Evolutionary conservation across 495 filamentous ascomycete species (phyloP).

Genomic region (Xylaria scruposa): DNA sequence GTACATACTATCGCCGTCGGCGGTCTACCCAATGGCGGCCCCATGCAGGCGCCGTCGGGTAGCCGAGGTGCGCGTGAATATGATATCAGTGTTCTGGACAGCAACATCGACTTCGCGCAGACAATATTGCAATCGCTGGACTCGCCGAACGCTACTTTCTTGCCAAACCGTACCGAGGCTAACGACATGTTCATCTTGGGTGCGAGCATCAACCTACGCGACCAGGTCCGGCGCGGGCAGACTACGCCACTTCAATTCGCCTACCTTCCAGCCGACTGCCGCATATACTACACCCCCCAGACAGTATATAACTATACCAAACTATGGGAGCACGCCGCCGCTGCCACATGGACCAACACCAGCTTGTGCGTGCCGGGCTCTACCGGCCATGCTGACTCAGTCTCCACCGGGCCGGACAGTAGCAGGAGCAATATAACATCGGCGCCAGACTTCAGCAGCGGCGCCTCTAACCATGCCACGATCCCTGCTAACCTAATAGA

Average conservation of each 20-base stretch:
- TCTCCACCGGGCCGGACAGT: not conserved
- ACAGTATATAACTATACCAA: not conserved
- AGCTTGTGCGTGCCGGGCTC: not conserved
- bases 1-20: not conserved
- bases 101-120: not conserved
- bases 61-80: not conserved
- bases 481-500: not conserved
- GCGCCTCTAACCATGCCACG: not conserved
- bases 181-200: not conserved
- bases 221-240: not conserved
- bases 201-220: not conserved
- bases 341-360: not conserved
- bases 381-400: not conserved
- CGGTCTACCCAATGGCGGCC: not conserved
- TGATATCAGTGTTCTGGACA: not conserved
- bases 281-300: not conserved
- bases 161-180: not conserved
- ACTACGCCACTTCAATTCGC: not conserved
- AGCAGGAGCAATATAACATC: not conserved
- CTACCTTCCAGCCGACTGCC: not conserved
- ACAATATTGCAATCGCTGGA: not conserved
- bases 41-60: not conserved
- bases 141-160: not conserved
- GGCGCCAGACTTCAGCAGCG: not conserved
- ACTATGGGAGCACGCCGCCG: not conserved